These are phyloP conservation scores for Ramicandelaber brevisporus DNA, from an alignment of 192 early-diverging fungal genomes.

Conservation along the genomic window DNA sequence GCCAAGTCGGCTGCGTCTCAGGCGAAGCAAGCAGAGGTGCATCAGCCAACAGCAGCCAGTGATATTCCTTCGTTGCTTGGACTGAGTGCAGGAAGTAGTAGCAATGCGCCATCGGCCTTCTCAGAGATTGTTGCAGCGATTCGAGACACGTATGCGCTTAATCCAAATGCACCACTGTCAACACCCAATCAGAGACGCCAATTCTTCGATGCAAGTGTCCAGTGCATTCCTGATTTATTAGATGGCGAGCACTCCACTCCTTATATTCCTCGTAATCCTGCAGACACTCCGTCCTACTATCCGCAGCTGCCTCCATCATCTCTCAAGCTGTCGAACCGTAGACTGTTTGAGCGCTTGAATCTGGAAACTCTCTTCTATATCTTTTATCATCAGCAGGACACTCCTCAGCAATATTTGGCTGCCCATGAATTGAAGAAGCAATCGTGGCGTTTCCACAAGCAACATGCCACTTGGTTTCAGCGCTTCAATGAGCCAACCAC, in stretches of 20 bases:
- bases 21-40: too few relatives aligned
- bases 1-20: too few relatives aligned
- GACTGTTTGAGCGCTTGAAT: conserved; percentile 74
- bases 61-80: too few relatives aligned
- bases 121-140: too few relatives aligned
- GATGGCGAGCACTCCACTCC: conserved; percentile 63
- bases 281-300: conserved; percentile 73
- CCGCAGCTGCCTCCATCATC: conserved; percentile 60
- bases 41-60: too few relatives aligned
- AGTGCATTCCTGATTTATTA: conserved; percentile 49
- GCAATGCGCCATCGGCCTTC: too few relatives aligned
- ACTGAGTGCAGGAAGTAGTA: too few relatives aligned
- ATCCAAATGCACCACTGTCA: too few relatives aligned
- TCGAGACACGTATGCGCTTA: too few relatives aligned
- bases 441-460: conserved; percentile 96
- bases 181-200: conserved; percentile 13
- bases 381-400: conserved; percentile 93
- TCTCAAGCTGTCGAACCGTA: conserved; percentile 68
- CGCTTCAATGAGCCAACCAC: conserved; percentile 86
- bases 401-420: conserved; percentile 90
- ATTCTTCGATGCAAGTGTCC: conserved; percentile 69
- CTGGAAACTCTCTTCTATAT: conserved; percentile 92
- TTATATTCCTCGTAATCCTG: conserved; percentile 48
- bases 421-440: conserved; percentile 89
- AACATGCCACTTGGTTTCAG: conserved; percentile 97